Evolutionary conservation across 2,329 filamentous ascomycete genomes (phyloP).

Genomic region (Tolypocladium paradoxum): DNA sequence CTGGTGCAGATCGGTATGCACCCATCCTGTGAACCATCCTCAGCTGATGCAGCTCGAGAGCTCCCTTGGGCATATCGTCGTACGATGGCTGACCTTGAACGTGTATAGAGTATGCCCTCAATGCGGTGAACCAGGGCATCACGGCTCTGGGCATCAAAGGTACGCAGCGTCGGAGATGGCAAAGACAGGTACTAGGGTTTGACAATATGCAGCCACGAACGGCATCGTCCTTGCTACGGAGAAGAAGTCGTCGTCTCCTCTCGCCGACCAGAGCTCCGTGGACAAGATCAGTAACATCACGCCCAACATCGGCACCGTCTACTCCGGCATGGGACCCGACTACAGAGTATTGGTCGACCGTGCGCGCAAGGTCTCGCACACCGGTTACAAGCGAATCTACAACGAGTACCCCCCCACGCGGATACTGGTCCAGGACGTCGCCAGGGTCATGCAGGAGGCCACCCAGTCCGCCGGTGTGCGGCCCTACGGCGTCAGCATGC

Average conservation of each 20-base stretch:
- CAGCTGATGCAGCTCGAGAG: not conserved
- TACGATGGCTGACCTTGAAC: slow-evolving; percentile 1
- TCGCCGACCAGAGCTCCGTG: slow-evolving; percentile 88
- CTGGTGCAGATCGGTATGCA: slow-evolving; percentile 84
- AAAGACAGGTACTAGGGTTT: slow-evolving; percentile 4
- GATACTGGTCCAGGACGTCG: slow-evolving; percentile 98
- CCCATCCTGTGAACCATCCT: not conserved
- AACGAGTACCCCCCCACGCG: slow-evolving; percentile 99
- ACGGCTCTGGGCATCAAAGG: slow-evolving; percentile 98
- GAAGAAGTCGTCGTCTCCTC: slow-evolving; percentile 97
- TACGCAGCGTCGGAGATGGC: slow-evolving; percentile 23
- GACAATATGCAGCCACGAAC: slow-evolving; percentile 64
- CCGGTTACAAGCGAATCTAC: slow-evolving; percentile 98
- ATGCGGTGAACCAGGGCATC: slow-evolving; percentile 98
- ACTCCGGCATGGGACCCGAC: slow-evolving; percentile 97
- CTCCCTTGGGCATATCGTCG: not conserved
- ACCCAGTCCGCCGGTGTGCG: slow-evolving; percentile 96
- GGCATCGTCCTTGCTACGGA: slow-evolving; percentile 97
- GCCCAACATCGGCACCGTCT: slow-evolving; percentile 99
- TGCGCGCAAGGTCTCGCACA: slow-evolving; percentile 96
- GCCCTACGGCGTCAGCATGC: slow-evolving; percentile 89
- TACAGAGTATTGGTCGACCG: slow-evolving; percentile 97
- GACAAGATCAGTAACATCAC: slow-evolving; percentile 98
- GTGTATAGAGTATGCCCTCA: slow-evolving; percentile 84
- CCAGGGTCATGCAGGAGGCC: slow-evolving; percentile 95